phyloP scores from a whole-genome alignment of 1,139 yeast genomes.

The Pichia sp. region DNA sequence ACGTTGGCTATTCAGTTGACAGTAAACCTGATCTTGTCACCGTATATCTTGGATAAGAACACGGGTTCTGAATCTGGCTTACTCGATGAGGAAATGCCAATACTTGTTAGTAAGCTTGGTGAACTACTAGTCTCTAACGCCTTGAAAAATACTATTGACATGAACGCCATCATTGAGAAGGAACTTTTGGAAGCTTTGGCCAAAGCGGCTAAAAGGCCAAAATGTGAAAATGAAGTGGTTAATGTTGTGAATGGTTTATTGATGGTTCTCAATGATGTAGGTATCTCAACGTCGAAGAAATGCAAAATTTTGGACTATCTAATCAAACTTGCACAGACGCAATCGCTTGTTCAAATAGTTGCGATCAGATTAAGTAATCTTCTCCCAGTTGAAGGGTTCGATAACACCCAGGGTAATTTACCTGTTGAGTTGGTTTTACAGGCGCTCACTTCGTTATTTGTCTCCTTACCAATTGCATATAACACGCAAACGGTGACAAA shows the following conservation, averaged over 20 bases:
- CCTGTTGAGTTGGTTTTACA: constrained; percentile 17
- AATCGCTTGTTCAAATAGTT: constrained; percentile 32
- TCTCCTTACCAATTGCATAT: constrained; percentile 15
- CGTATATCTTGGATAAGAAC: constrained; percentile 2
- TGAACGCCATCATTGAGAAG: constrained; percentile 8
- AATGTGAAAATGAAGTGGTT: constrained; percentile 10
- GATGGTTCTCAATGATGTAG: not conserved
- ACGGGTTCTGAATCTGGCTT: constrained; percentile 8
- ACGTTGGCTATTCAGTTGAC: constrained; percentile 61
- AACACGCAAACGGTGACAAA: constrained; percentile 21
- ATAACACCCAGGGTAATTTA: not conserved
- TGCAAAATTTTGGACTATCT: constrained; percentile 7
- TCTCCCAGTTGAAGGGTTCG: constrained; percentile 2
- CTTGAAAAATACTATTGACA: constrained; percentile 2
- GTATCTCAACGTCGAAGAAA: constrained; percentile 1
- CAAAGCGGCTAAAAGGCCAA: constrained; percentile 7
- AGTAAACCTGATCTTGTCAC: constrained; percentile 42
- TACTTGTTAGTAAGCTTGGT: constrained; percentile 9
- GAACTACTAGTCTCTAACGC: constrained; percentile 10
- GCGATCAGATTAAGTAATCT: constrained; percentile 41
- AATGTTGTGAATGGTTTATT: constrained; percentile 8
- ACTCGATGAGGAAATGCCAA: constrained; percentile 10
- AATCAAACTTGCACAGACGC: constrained; percentile 8
- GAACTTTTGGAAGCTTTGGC: constrained; percentile 8
- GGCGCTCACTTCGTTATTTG: constrained; percentile 25